These are phyloP conservation scores for Backusella australiensis DNA, from an alignment of 192 early-diverging fungal species.

Conservation along the genomic window DNA sequence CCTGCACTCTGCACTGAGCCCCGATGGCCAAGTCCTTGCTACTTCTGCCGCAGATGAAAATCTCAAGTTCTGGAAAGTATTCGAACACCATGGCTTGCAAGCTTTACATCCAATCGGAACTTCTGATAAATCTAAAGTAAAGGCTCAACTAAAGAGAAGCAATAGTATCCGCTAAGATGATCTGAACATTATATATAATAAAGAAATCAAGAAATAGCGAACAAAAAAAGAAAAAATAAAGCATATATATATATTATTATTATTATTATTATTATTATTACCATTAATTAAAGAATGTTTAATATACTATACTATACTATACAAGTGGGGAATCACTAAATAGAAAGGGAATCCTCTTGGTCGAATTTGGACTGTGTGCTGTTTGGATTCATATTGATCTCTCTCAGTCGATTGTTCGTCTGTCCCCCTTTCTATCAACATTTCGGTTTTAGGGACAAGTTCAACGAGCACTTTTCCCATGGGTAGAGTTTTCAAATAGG, in stretches of 20 bases:
- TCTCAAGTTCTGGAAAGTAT: conserved; percentile 94
- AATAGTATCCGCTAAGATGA: neutral
- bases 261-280: neutral
- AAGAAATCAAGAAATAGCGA: neutral
- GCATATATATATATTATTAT: neutral
- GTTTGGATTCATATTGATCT: too few species aligned
- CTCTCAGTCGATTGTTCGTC: too few species aligned
- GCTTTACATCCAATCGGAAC: neutral
- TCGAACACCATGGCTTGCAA: conserved; percentile 44
- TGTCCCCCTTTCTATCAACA: too few species aligned
- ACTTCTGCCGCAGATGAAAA: conserved; percentile 94
- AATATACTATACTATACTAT: too few species aligned
- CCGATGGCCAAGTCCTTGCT: conserved; percentile 89
- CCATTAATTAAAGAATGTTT: too few species aligned
- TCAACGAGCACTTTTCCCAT: too few species aligned
- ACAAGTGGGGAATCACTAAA: too few species aligned
- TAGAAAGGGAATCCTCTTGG: too few species aligned
- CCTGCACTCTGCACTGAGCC: conserved; percentile 86
- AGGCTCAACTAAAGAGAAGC: neutral
- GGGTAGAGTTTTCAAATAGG: neutral
- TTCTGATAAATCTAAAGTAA: neutral
- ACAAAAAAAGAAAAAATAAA: neutral
- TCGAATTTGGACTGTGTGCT: too few species aligned
- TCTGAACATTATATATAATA: neutral
- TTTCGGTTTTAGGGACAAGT: too few species aligned